phyloP scores from a whole-genome alignment of 345 rosid species.

The Brassica incana region DNA sequence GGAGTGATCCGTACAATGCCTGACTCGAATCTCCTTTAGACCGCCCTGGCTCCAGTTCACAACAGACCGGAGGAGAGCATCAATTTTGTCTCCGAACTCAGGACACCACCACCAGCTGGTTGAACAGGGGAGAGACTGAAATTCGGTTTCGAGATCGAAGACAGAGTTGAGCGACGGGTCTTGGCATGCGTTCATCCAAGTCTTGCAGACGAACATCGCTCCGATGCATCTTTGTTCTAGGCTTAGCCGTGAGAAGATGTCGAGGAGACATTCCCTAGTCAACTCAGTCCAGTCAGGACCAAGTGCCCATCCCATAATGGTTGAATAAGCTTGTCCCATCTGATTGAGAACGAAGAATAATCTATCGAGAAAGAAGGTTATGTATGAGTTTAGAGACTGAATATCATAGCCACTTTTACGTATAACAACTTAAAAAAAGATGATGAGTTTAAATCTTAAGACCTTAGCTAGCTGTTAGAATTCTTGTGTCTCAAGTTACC shows the following conservation, averaged over 20 bases:
- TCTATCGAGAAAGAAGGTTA: neutral
- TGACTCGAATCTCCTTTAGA: conserved; percentile 52
- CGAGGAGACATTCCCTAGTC: conserved; percentile 59
- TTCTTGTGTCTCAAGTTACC: neutral
- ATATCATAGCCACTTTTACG: no score
- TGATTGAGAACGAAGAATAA: neutral
- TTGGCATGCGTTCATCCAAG: conserved; percentile 58
- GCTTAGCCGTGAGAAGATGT: conserved; percentile 64
- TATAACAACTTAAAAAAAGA: neutral
- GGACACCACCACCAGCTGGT: conserved; percentile 54
- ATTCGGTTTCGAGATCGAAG: conserved; percentile 59
- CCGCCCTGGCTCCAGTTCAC: conserved; percentile 49
- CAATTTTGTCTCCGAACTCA: conserved; percentile 55
- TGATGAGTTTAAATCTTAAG: neutral
- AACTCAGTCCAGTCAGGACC: conserved; percentile 19
- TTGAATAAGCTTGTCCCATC: neutral
- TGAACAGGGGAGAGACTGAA: conserved; percentile 40
- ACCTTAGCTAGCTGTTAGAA: neutral
- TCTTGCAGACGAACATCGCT: conserved; percentile 64
- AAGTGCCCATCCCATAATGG: conserved; percentile 12
- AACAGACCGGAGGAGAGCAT: conserved; percentile 56
- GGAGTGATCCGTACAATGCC: conserved; percentile 45
- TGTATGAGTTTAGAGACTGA: no score
- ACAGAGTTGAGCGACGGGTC: conserved; percentile 57
- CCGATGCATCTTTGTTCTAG: conserved; percentile 58